Base-by-base conservation (phyloP, 2,329 filamentous ascomycete species). In the Fusarium sterilihyphosum region DNA sequence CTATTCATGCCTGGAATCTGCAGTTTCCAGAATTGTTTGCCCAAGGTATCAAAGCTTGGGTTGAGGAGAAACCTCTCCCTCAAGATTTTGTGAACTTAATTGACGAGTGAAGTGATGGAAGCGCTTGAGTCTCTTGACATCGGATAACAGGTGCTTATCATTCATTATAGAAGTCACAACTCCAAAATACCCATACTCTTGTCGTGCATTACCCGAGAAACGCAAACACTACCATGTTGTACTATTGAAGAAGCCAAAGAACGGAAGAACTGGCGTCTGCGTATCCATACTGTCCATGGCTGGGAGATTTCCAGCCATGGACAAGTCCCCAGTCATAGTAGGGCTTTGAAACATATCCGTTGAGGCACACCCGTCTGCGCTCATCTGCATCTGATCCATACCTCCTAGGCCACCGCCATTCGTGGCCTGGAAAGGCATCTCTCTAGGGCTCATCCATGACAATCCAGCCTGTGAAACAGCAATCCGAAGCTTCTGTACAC, bases 11-110 rank as follows among this genome's bases (percentile, higher is more conserved):
- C 16, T 86, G 84, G 84, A 81, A 85, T 57, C 61, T 85, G 50
- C 84, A 86, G 49, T 74, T 82, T 35, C 84, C 84, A 0, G 74
- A 81, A 41, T 52, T 85, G 4, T 85, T 85, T 69, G 82, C 83
- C 0, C 69, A 76, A 24, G 81, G 81, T 1, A 76, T 85, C 10
- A 77, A 71, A 62, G 81, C 82, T 13, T 86, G 84, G 84, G 67
- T 83, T 6, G 74, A 80, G 26, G 71, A 69, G 6, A 57, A 60
- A 6, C 58, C 64, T 35, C 44, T 84, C 44, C 81, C 82, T 3
- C 57, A 62, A 5, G 78, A 60, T 12, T 74, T 80, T 53, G 69
- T 78, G 14, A 33, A 41, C 37, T 31, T 70, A 3, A 6, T 70
- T 1, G 31, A 37, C 18, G 11, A 9, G 0, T 20, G 2, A 17